Evolutionary conservation across 805 yeast genomes (phyloP), one percentile per base, ranked within the genome.

Genomic region (Komagataella kurtzmanii): DNA sequence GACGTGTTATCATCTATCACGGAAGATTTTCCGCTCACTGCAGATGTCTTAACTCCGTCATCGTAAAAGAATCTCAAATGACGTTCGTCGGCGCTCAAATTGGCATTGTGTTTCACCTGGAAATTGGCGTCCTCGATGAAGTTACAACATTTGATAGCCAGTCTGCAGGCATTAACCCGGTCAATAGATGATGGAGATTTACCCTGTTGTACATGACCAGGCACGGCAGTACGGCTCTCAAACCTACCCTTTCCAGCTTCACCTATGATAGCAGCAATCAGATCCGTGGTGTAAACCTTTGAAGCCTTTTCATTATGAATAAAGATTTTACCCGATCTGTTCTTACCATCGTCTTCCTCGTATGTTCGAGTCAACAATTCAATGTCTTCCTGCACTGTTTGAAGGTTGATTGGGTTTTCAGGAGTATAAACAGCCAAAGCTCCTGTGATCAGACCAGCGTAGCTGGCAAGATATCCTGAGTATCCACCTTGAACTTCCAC

Each of bases 161-260:
- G 79, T 62, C 88, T 76, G 3, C 85, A 79, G 6, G 88, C 90
- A 59, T 81, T 73, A 1, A 85, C 80, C 69, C 95, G 73, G 65
- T 86, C 95, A 64, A 83, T 82, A 36, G 90, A 77, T 0, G 88
- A 77, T 52, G 95, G 93, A 30, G 79, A 68, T 50, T 81, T 82
- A 62, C 95, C 95, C 64, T 86, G 95, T 68, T 86, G 93, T 36
- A 85, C 90, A 62, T 85, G 95, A 19, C 95, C 93, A 21, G 95
- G 95, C 52, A 83, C 74, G 10, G 93, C 93, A 6, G 90, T 80
- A 64, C 83, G 81, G 19, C 88, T 80, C 59, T 85, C 91, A 57
- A 83, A 86, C 59, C 79, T 73, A 40, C 84, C 83, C 18, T 75
- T 68, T 24, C 82, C 77, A 54, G 80, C 81, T 57, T 79, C 83